Evolutionary conservation across 2,329 filamentous ascomycete species (phyloP), one percentile per base, ranked within the genome.

Genomic region (Fusarium buxicola): DNA sequence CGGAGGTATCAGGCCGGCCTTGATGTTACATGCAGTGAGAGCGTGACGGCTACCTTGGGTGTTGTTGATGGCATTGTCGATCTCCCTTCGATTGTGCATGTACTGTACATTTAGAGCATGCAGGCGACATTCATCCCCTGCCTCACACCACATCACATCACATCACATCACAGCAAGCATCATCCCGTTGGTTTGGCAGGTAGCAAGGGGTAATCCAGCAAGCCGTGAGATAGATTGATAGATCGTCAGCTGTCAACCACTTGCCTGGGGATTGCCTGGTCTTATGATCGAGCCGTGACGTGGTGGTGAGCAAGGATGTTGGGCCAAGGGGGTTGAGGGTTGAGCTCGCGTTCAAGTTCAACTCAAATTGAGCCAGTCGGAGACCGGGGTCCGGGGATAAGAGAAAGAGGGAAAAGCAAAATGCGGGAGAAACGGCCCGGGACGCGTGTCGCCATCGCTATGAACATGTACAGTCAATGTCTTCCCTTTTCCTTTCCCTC

Each of bases 231-330:
- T 10, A 51, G 16, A n/a, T 32, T 45, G n/a, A n/a, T n/a, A n/a
- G n/a, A n/a, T 48, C 43, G n/a, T 27, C n/a, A 31, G 47, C n/a
- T 34, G 39, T 55, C 21, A 43, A 15, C 48, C 32, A 15, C 48
- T 30, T 60, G 24, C 34, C 16, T 12, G 25, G 38, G 12, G 13
- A 54, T 18, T 48, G 35, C 28, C 32, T 21, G 16, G 31, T 34
- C 18, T 25, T 50, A 68, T 69, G 63, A 65, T 60, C 38, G 13
- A 56, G 46, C 30, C 31, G 64, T 69, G 67, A 65, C 67, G 65
- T 45, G 34, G 13, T 12, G 46, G 27, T 27, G 18, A 12, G 10
- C n/a, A 24, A 34, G 16, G 12, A 11, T 39, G 35, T 38, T 49
- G 46, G 28, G 32, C 25, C n/a, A n/a, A n/a, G n/a, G n/a, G n/a